Conservation (phyloP, 345 rosid species). For the Reutealis trisperma region DNA sequence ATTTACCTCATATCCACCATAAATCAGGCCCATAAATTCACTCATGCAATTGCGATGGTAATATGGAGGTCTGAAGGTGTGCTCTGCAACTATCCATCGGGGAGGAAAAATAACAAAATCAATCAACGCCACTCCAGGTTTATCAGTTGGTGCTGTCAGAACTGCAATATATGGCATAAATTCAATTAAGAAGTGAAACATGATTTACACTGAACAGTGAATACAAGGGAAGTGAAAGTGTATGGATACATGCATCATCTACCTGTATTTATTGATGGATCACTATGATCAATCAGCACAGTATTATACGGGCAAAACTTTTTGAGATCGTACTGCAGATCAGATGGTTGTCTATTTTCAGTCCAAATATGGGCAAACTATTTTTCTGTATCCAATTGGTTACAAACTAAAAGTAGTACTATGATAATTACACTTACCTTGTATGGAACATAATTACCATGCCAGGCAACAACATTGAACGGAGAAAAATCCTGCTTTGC, state of each 20-base stretch:
- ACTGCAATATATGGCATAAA: constrained; percentile 48
- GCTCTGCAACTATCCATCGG: constrained; percentile 95
- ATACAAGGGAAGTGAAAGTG: not conserved
- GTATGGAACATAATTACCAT: constrained; percentile 91
- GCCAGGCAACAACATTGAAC: constrained; percentile 97
- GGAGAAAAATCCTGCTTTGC: constrained; percentile 97
- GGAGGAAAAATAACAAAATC: constrained; percentile 98
- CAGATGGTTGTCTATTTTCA: not conserved
- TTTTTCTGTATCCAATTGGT: not conserved
- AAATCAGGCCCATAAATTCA: constrained; percentile 93
- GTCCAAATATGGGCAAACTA: not conserved
- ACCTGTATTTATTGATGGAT: constrained; percentile 97
- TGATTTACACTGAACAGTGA: constrained; percentile 1
- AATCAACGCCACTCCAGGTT: constrained; percentile 91
- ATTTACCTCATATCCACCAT: constrained; percentile 90
- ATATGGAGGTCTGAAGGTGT: constrained; percentile 94
- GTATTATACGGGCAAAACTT: constrained; percentile 97
- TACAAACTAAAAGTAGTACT: constrained; percentile 2
- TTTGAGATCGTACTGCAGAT: constrained; percentile 76
- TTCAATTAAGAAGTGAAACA: constrained; percentile 17
- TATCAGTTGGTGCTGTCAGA: constrained; percentile 95
- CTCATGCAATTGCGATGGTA: constrained; percentile 99
- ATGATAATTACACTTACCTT: constrained; percentile 50
- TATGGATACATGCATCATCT: not conserved
- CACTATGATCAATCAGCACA: constrained; percentile 83